Evolutionary conservation across 306 rosid genomes (phyloP), one percentile per base, ranked within the genome.

Genomic region (Sesbania bispinosa): DNA sequence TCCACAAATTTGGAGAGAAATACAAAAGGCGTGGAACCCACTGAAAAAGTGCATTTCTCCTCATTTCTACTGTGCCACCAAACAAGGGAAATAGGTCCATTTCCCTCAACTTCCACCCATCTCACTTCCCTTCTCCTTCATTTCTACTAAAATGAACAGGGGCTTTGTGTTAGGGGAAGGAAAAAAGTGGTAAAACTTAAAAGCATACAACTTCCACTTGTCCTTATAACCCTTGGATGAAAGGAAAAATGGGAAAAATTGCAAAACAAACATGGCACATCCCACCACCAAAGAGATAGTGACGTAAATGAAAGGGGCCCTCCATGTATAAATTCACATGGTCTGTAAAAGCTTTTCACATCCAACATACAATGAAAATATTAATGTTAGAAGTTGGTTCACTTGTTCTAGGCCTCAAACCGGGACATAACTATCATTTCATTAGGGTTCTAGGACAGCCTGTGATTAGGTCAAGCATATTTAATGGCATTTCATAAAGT

Each of bases 391-490:
- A 67, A 75, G 82, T 75, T 75, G 63, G 90, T 88, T 85, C 88
- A 80, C 87, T 86, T 75, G 74, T 51, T 81, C 67, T 26, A 21
- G 75, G 48, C 76, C 83, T 65, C 83, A 77, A n/a, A 80, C 68
- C 62, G 59, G 52, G 63, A 85, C 69, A 72, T 61, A 29, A 71
- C 80, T 77, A 29, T 59, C 85, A 83, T 80, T 87, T 72, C 85
- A 77, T 87, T 74, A 66, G 75, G 42, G 45, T 69, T 80, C 69
- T 59, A 60, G 77, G 82, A 77, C 89, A 81, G 89, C 79, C 84
- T 86, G 89, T 82, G 76, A 75, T 82, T 82, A 80, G 92, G 93
- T 81, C 83, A 63, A 77, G 71, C 46, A 26, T 78, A 80, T 80
- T 79, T 75, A 82, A 80, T 84, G 76, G 36, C 79, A 74, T 71